phyloP scores from a whole-genome alignment of 2,329 filamentous ascomycete genomes.

The Botrytis fabae region DNA sequence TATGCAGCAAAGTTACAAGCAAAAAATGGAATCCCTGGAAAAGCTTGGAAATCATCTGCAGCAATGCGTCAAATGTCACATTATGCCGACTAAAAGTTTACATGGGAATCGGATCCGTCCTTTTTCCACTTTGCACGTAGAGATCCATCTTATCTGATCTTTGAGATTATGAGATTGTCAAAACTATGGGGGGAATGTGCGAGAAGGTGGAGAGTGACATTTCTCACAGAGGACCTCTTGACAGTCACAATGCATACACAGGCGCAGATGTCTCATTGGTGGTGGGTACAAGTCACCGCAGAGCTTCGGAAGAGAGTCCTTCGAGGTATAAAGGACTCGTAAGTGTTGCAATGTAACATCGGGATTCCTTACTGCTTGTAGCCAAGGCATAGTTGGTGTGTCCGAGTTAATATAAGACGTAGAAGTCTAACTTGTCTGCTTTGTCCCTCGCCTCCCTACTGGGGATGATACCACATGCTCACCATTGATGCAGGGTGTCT shows the following conservation, averaged over 20 bases:
- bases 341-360: neutral
- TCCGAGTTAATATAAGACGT: neutral
- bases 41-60: slow-evolving; percentile 10
- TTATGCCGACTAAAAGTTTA: slow-evolving; percentile 4
- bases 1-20: slow-evolving; percentile 7
- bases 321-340: neutral
- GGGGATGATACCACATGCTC: no score
- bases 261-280: neutral
- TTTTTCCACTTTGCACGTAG: neutral
- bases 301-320: neutral
- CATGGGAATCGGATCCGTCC: neutral
- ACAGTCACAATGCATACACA: neutral
- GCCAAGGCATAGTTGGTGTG: neutral
- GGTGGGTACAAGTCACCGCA: neutral
- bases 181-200: neutral
- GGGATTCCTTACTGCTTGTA: neutral
- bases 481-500: no score
- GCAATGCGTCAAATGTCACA: slow-evolving; percentile 2
- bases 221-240: neutral
- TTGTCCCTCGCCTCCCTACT: no score
- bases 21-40: slow-evolving; percentile 1
- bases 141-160: slow-evolving; percentile 14
- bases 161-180: neutral
- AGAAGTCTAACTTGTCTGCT: neutral
- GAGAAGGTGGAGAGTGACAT: neutral